Base-by-base conservation (phyloP, 169 alveolate genomes). In the Fabrea salina region DNA sequence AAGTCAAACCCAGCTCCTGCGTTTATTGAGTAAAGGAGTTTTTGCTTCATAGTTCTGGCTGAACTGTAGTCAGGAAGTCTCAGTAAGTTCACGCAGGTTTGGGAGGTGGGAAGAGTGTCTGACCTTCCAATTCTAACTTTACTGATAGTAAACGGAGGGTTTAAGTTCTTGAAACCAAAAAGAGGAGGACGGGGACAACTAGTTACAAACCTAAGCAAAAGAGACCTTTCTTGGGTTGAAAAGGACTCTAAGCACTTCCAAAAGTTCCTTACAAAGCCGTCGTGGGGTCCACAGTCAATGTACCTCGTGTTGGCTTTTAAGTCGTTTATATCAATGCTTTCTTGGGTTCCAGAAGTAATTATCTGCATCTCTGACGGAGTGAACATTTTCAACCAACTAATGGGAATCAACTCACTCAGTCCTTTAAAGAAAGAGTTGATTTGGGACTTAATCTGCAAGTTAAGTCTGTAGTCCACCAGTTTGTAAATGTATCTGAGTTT, bases 111-210 rank as follows among this genome's bases (percentile, higher is more conserved):
- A 33, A 92, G 68, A 41, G 84, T 80, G 16, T 51, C 71, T 41
- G 40, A 58, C 22, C 64, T 44, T n/a, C 47, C 76, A 11, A 57
- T 50, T 37, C 41, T 32, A 2, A 53, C 68, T 49, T 75, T 75
- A 2, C 81, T 67, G 13, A 89, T 75, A 2, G 88, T 80, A 47
- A 89, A 89, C 0, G 72, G 75, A 11, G 95, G 95, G 40, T 86
- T 57, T 41, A 89, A 40, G 39, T 83, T 58, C 67, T 79, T 81
- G 70, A 85, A 92, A 25, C 92, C 95, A 57, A 92, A 54, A 19
- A 92, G 83, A 11, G 96, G 96, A 35, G 88, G 90, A 57, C 96
- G 84, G 54, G 89, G 89, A 49, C 94, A 89, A 5, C 92, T 82
- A 1, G 96, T 92, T 5, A 87, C 94, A 66, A 92, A 92, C 40